A percentile compares a stretch with the other conserved stretches of the same genome.
Conservation (phyloP, 352 stramenopile genomes). For the Globisporangium uncinulatum region DNA sequence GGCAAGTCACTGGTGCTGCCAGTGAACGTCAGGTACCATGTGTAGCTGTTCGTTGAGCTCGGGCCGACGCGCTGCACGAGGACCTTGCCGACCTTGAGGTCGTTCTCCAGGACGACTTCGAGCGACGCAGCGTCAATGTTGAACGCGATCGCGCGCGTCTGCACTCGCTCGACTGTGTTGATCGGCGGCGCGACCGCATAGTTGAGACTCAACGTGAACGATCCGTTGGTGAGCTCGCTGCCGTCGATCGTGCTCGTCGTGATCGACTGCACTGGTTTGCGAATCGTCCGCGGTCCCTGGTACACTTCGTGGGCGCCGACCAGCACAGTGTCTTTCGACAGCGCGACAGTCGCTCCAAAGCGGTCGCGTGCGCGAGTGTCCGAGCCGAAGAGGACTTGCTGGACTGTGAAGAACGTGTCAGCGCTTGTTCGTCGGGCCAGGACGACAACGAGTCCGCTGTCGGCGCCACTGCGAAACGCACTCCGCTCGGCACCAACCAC, state of each 20-base stretch:
- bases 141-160: slow-evolving; percentile 47
- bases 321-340: slow-evolving; percentile 67
- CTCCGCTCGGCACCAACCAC: slow-evolving; percentile 57
- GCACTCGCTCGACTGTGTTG: slow-evolving; percentile 19
- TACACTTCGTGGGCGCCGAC: slow-evolving; percentile 66
- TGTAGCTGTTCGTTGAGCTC: slow-evolving; percentile 45
- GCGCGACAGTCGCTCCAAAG: slow-evolving; percentile 65
- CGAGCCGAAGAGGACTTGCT: slow-evolving; percentile 62
- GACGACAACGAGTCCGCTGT: slow-evolving; percentile 49
- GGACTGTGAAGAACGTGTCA: slow-evolving; percentile 67
- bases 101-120: slow-evolving; percentile 47
- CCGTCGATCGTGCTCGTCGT: slow-evolving; percentile 25
- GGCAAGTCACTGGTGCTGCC: slow-evolving; percentile 45
- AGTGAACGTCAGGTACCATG: slow-evolving; percentile 83
- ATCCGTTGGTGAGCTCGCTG: slow-evolving; percentile 22
- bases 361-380: slow-evolving; percentile 56
- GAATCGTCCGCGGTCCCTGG: slow-evolving; percentile 45
- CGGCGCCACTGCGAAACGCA: slow-evolving; percentile 23
- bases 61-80: slow-evolving; percentile 61
- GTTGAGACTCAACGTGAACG: slow-evolving; percentile 44
- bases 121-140: slow-evolving; percentile 38
- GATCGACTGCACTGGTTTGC: slow-evolving; percentile 67
- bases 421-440: slow-evolving; percentile 37
- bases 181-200: slow-evolving; percentile 10
- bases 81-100: slow-evolving; percentile 68